Conservation (phyloP, 306 rosid species). For the Inga leiocalycina region DNA sequence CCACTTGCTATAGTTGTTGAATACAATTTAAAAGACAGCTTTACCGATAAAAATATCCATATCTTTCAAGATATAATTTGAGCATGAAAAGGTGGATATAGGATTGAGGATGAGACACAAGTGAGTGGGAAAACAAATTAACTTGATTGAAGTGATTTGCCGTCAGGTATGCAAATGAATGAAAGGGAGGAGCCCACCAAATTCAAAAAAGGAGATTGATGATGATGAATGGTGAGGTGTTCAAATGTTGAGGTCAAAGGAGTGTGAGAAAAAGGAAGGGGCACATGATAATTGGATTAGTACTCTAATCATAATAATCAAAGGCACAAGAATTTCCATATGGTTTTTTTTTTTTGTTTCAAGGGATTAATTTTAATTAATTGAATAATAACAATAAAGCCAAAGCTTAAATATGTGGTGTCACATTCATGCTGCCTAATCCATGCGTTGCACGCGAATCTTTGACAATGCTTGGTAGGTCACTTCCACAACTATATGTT, state of each 20-base stretch:
- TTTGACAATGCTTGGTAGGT: slow-evolving; percentile 46
- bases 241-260: slow-evolving; percentile 18
- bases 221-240: slow-evolving; percentile 16
- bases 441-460: slow-evolving; percentile 49
- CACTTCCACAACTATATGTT: slow-evolving; percentile 31
- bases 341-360: slow-evolving; percentile 1
- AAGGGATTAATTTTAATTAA: background rate
- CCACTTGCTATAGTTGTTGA: background rate
- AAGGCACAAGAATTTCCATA: slow-evolving; percentile 12
- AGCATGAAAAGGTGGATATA: background rate
- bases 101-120: background rate
- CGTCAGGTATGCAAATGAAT: background rate
- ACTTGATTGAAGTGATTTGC: background rate
- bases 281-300: slow-evolving; percentile 44
- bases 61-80: background rate
- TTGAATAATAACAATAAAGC: slow-evolving; percentile 20
- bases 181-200: background rate
- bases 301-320: slow-evolving; percentile 33
- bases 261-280: slow-evolving; percentile 13
- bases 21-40: background rate
- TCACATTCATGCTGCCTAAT: slow-evolving; percentile 46
- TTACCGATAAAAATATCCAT: background rate
- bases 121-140: background rate
- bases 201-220: background rate
- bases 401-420: slow-evolving; percentile 35